Evolutionary conservation across 2,329 filamentous ascomycete genomes (phyloP).

Genomic region (Claviceps arundinis): DNA sequence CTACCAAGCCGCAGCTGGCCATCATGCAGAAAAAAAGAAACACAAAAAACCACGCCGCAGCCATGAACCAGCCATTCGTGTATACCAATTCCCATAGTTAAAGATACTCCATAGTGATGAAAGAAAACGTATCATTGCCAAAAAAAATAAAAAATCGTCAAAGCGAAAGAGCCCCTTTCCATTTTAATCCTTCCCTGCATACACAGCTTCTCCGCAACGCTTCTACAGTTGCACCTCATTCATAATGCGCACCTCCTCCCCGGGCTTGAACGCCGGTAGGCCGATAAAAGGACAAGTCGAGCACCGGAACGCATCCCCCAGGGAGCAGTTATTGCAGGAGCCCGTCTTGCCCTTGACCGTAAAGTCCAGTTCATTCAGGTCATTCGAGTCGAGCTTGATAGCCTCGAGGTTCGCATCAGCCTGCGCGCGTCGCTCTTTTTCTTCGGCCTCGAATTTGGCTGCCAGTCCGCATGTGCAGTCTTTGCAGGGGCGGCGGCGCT

Average conservation of each 20-base stretch:
- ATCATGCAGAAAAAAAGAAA: background rate
- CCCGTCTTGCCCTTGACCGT: conserved; percentile 96
- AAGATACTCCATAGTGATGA: no score
- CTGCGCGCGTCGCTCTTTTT: conserved; percentile 56
- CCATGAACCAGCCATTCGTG: background rate
- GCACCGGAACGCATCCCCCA: conserved; percentile 80
- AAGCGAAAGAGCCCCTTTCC: background rate
- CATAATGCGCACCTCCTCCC: conserved; percentile 79
- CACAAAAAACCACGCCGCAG: conserved; percentile 1
- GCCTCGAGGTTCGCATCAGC: conserved; percentile 51
- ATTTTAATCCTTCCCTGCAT: background rate
- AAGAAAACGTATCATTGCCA: background rate
- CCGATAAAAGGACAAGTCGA: conserved; percentile 71
- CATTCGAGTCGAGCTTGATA: conserved; percentile 60
- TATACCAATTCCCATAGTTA: background rate
- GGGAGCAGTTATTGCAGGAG: conserved; percentile 83
- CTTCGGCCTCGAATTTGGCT: conserved; percentile 74
- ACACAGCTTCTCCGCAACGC: no score
- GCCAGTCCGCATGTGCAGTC: conserved; percentile 94
- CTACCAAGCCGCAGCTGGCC: background rate
- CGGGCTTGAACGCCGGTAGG: conserved; percentile 89
- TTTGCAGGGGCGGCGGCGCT: conserved; percentile 88
- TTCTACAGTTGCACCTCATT: conserved; percentile 71
- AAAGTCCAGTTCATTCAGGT: conserved; percentile 81
- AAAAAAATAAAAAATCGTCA: no score